These are phyloP conservation scores for Trametes sp. DNA, from an alignment of 1,284 basidiomycete genomes.

Conservation along the genomic window DNA sequence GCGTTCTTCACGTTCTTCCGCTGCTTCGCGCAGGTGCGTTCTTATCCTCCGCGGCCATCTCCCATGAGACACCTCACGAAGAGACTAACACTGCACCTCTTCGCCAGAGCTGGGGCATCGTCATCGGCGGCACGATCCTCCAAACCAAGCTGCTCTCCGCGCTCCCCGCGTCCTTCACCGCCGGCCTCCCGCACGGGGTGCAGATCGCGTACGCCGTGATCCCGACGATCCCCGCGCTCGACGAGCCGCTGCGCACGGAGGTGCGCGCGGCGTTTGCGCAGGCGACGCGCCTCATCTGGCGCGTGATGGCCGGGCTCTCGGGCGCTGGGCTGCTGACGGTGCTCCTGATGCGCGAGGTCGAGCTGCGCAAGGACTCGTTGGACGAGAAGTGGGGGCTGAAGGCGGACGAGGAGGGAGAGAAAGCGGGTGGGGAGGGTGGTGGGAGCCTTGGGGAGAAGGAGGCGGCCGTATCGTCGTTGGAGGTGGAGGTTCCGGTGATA, in stretches of 20 bases:
- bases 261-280: slow-evolving; percentile 28
- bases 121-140: slow-evolving; percentile 27
- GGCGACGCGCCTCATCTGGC: slow-evolving; percentile 23
- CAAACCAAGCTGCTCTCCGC: slow-evolving; percentile 23
- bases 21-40: slow-evolving; percentile 34
- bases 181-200: slow-evolving; percentile 13
- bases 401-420: slow-evolving; percentile 7
- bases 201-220: slow-evolving; percentile 30
- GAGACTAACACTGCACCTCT: not conserved
- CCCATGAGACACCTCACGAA: not conserved
- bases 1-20: slow-evolving; percentile 43
- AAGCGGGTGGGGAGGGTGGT: too few relatives aligned
- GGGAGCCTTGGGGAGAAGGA: not conserved
- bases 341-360: slow-evolving; percentile 23
- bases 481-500: not conserved
- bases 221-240: slow-evolving; percentile 13
- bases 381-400: slow-evolving; percentile 29
- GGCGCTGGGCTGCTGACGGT: slow-evolving; percentile 22
- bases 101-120: slow-evolving; percentile 28
- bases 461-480: not conserved
- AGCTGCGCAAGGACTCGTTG: slow-evolving; percentile 17
- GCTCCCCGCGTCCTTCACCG: slow-evolving; percentile 22
- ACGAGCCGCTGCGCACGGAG: slow-evolving; percentile 13
- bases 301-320: slow-evolving; percentile 21
- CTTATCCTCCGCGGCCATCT: too few relatives aligned